Base-by-base conservation (phyloP, 805 yeast genomes). In the Ogataea zsoltii region DNA sequence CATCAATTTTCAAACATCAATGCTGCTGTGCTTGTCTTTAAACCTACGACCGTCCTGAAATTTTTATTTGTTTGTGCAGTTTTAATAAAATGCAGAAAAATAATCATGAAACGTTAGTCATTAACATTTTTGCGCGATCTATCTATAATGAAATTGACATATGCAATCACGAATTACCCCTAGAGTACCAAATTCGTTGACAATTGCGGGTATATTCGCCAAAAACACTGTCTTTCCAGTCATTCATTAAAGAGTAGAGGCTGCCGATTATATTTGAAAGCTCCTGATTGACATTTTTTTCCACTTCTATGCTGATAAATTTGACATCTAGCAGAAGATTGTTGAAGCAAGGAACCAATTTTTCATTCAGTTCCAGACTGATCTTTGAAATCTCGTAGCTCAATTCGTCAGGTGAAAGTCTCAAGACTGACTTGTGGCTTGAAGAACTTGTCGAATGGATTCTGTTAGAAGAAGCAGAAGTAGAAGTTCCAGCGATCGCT, bases 301-400 rank as follows among this genome's bases (percentile, higher is more conserved):
- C 70, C n/a, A 78, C 67, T 40, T 71, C 70, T 10, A 67, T 51
- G 16, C 79, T 74, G 23, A 79, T 64, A 44, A 60, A 67, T 19
- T 60, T 56, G 58, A 77, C 70, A 57, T 79, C 83, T 11, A 56
- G 58, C 45, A 69, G 63, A 30, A 74, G 60, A 14, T 73, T 61
- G 13, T 66, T 68, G 19, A 75, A 74, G 41, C 80, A 69, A 42
- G 78, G 81, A 35, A 74, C 70, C 33, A 77, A 64, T 51, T 76
- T 77, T 33, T 79, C 56, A 38, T 56, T 52, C 33, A 62, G 44
- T 41, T 65, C 63, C 4, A 46, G 44, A 12, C 57, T 45, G 23
- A 57, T 41, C 33, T 43, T 49, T 14, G 51, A 38, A 18, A 59
- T 53, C 48, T 62, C 61, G 23, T 48, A 29, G 19, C 51, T 41